Evolutionary conservation across 2,329 filamentous ascomycete species (phyloP), one percentile per base, ranked within the genome.

Genomic region (Lasiodiplodia sp.): DNA sequence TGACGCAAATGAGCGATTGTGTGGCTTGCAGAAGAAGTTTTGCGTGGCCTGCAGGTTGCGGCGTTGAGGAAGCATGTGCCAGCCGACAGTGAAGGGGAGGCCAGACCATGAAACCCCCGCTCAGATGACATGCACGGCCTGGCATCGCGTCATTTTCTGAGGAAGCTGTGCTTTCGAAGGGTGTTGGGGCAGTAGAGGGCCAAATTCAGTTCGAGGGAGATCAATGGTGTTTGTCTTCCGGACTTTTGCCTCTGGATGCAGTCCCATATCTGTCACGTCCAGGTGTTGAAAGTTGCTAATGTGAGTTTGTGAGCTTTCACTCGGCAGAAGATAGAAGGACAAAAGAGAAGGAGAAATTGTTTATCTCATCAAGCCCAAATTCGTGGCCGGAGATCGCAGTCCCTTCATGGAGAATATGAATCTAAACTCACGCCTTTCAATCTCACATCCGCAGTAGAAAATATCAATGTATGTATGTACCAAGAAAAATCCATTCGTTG

Each of bases 401-500:
- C 40, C 18, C 40, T 18, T 18, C 18, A 44, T 44, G 40, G 6
- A 44, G 40, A 18, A n/a, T 44, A 44, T 18, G 18, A 44, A 3
- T 14, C 40, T 2, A 18, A 44, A 44, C 40, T 18, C 40, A 44
- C 31, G 40, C n/a, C 14, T 47, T n/a, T 14, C 44, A 21, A n/a
- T n/a, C 44, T 8, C 44, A 21, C n/a, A 47, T 18, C n/a, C 44
- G 2, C 44, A 21, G 7, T 21, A 6, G 44, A 47, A 3, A 3
- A 47, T 10, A 14, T 4, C n/a, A 47, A 21, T 47, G 7, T 47
- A 47, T 18, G 12, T 40, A 40, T 18, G 16, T 47, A 21, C n/a
- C n/a, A 58, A 40, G 56, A 58, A 47, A 31, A 14, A 14, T 31
- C 18, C 57, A 31, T 60, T 47, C 37, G 28, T 60, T 12, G 38